phyloP scores from a whole-genome alignment of 1,284 basidiomycete genomes.

The Phellopilus nigrolimitatus region DNA sequence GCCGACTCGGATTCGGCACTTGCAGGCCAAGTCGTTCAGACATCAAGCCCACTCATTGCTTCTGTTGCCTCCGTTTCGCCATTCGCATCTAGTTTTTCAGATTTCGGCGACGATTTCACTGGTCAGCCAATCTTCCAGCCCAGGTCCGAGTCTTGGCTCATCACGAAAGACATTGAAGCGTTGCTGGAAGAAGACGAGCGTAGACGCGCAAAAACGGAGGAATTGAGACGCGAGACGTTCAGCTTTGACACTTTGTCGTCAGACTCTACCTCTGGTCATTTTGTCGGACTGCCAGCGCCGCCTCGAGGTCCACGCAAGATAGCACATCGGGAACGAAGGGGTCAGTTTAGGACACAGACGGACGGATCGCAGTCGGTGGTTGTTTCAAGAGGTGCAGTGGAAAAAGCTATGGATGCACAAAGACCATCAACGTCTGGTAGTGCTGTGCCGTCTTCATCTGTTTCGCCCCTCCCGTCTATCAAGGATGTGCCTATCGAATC shows the following conservation, averaged over 20 bases:
- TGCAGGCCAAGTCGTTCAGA: background rate
- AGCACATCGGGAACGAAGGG: slow-evolving; percentile 14
- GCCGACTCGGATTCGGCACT: background rate
- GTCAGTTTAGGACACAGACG: background rate
- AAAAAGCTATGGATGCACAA: slow-evolving; percentile 1
- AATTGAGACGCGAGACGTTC: background rate
- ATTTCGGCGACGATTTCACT: background rate
- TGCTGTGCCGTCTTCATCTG: slow-evolving; percentile 11
- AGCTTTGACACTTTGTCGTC: background rate
- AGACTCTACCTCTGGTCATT: slow-evolving; percentile 1
- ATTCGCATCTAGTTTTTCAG: background rate
- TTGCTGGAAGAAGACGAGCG: slow-evolving; percentile 56
- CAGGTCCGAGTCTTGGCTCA: slow-evolving; percentile 34
- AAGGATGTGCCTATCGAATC: slow-evolving; percentile 6
- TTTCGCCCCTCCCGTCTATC: slow-evolving; percentile 12
- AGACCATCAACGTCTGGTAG: slow-evolving; percentile 12
- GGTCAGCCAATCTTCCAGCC: background rate
- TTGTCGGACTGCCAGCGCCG: slow-evolving; percentile 35
- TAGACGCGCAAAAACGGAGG: slow-evolving; percentile 12
- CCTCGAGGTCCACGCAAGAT: slow-evolving; percentile 30
- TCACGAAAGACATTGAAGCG: slow-evolving; percentile 58
- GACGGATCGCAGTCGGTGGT: slow-evolving; percentile 4
- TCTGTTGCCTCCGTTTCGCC: background rate
- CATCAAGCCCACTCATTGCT: background rate
- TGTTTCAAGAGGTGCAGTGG: background rate